Percentiles rank a stretch among this genome's conserved stretches.
These are phyloP conservation scores for Letharia columbiana DNA, from an alignment of 495 filamentous ascomycete species.

Conservation along the genomic window DNA sequence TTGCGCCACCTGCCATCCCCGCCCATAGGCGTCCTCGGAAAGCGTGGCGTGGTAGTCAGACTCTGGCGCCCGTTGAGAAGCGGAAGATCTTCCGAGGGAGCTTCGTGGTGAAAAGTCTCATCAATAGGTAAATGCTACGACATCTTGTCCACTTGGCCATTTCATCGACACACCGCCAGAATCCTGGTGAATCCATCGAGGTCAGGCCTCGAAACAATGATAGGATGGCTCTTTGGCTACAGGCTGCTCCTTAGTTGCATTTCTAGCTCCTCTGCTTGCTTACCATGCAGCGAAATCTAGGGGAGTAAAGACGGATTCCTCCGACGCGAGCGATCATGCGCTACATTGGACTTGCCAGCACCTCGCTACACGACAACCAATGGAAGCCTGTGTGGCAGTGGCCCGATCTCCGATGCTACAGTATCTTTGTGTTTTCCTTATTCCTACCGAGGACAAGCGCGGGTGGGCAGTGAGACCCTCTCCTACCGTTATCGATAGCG, in stretches of 20 bases:
- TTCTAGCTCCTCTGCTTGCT: not conserved
- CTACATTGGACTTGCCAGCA: not conserved
- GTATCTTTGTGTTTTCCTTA: not conserved
- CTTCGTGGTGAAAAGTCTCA: not conserved
- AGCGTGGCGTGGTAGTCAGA: not conserved
- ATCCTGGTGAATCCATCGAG: not conserved
- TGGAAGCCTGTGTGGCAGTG: not conserved
- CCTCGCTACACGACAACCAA: not conserved
- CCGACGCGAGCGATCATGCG: not conserved
- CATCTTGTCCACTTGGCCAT: not conserved
- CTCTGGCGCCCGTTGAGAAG: slow-evolving; percentile 1
- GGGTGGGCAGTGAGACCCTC: not conserved
- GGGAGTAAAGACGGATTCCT: not conserved
- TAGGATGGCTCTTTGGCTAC: not conserved
- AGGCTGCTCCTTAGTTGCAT: not conserved
- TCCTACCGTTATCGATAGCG: not conserved
- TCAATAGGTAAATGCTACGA: not conserved
- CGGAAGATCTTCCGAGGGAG: not conserved
- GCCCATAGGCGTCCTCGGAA: not conserved
- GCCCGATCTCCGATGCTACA: not conserved
- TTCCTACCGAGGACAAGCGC: not conserved
- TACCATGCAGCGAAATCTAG: slow-evolving; percentile 5
- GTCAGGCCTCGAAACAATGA: not conserved
- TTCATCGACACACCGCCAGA: not conserved
- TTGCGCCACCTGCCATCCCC: not conserved